phyloP scores from a whole-genome alignment of 2,329 filamentous ascomycete species.

The Fusarium euwallaceae region DNA sequence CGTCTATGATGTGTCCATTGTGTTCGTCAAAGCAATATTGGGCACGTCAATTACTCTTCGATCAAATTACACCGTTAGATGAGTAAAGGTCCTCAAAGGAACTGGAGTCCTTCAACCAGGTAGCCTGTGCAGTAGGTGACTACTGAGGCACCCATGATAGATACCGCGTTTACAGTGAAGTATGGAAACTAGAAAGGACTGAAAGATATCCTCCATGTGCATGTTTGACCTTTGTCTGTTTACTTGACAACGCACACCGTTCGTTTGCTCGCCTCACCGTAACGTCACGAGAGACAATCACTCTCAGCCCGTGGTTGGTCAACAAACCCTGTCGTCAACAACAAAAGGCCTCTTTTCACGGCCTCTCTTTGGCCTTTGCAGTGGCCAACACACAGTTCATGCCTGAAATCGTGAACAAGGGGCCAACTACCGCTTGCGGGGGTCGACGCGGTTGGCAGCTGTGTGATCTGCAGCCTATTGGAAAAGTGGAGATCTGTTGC shows the following conservation, averaged over 20 bases:
- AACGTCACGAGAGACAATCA: neutral
- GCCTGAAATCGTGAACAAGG: neutral
- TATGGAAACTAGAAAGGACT: neutral
- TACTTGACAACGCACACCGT: neutral
- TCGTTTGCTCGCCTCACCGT: neutral
- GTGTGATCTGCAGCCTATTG: conserved; percentile 35
- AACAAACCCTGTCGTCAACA: conserved; percentile 1
- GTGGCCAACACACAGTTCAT: neutral
- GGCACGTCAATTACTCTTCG: neutral
- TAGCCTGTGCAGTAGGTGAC: neutral
- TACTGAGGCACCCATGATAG: neutral
- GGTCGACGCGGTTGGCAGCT: conserved; percentile 26
- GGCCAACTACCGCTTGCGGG: neutral
- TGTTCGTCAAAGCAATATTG: neutral
- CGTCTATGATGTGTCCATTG: neutral
- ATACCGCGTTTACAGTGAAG: neutral
- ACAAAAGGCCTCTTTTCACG: neutral
- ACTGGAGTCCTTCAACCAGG: neutral
- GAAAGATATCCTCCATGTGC: neutral
- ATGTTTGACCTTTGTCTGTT: neutral
- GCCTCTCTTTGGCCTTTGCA: neutral
- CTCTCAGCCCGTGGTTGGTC: neutral
- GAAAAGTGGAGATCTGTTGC: conserved; percentile 39
- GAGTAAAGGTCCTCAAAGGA: neutral
- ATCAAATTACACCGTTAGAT: neutral